Evolutionary conservation across 1,139 yeast species (phyloP).

Genomic region (Taphrina communis): DNA sequence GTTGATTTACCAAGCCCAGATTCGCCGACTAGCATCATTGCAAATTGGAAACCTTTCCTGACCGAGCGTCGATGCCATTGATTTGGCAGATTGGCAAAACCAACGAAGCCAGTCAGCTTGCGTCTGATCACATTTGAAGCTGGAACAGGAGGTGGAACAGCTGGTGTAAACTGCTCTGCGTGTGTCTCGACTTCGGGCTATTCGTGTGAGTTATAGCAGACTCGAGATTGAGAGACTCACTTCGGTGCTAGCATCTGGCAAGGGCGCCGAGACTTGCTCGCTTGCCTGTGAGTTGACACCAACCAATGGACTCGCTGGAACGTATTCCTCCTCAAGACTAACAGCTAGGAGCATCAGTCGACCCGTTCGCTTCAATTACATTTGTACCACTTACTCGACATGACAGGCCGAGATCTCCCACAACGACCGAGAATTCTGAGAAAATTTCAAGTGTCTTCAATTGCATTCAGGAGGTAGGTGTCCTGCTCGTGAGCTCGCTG

Average conservation of each 20-base stretch:
- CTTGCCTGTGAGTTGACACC: background rate
- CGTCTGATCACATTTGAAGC: conserved; percentile 31
- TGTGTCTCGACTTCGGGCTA: background rate
- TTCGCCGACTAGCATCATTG: conserved; percentile 85
- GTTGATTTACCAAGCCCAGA: conserved; percentile 94
- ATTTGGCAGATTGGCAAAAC: conserved; percentile 96
- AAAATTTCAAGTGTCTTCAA: background rate
- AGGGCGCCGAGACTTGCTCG: background rate
- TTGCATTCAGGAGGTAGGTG: background rate
- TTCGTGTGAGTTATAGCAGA: background rate
- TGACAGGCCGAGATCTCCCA: background rate
- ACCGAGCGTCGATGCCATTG: conserved; percentile 98
- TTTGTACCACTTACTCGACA: conserved; percentile 2
- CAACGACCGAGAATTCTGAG: background rate
- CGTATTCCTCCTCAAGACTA: conserved; percentile 20
- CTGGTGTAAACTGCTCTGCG: conserved; percentile 24
- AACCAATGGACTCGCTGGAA: conserved; percentile 18
- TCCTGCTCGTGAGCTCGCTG: background rate
- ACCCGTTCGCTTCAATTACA: background rate
- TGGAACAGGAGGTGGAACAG: conserved; percentile 31
- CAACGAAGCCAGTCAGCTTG: conserved; percentile 71
- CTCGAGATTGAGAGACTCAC: background rate
- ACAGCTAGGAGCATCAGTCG: conserved; percentile 1
- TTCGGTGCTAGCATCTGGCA: background rate
- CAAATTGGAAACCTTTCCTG: conserved; percentile 90